phyloP scores from a whole-genome alignment of 202 grass and related monocot species.

The Panicum virgatum region DNA sequence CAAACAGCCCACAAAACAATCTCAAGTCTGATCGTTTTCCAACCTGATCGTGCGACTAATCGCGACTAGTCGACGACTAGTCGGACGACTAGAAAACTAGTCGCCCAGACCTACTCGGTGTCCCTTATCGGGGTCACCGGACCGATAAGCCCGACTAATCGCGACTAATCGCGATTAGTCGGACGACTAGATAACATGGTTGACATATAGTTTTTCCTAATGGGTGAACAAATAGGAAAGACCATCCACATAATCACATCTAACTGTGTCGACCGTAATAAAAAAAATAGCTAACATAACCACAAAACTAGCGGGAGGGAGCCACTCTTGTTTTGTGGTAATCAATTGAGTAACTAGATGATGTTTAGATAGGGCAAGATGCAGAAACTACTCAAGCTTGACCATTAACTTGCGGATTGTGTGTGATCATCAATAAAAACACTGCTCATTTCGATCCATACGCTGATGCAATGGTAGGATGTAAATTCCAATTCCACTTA shows the following conservation, averaged over 20 bases:
- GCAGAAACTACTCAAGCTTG: not conserved
- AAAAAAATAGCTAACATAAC: not conserved
- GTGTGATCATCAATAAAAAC: not conserved
- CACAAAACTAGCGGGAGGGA: not conserved
- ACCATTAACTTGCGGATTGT: not conserved
- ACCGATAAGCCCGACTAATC: no score
- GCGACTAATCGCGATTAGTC: no score
- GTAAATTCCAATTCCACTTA: not conserved
- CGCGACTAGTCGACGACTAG: no score
- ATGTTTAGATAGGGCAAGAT: not conserved
- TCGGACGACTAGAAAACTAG: no score
- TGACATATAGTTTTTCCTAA: not conserved
- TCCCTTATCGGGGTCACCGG: no score
- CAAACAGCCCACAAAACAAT: no score
- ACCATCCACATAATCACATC: not conserved
- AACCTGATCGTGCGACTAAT: no score
- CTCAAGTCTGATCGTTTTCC: no score
- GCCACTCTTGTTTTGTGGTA: not conserved
- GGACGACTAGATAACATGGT: no score
- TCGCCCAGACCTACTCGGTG: no score
- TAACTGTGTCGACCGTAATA: not conserved
- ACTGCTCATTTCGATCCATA: not conserved
- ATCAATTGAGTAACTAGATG: not conserved
- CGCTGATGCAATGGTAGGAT: not conserved
- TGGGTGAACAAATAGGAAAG: not conserved